Evolutionary conservation across 1,284 basidiomycete species (phyloP), one percentile per base, ranked within the genome.

Genomic region (Cryptococcus sp.): DNA sequence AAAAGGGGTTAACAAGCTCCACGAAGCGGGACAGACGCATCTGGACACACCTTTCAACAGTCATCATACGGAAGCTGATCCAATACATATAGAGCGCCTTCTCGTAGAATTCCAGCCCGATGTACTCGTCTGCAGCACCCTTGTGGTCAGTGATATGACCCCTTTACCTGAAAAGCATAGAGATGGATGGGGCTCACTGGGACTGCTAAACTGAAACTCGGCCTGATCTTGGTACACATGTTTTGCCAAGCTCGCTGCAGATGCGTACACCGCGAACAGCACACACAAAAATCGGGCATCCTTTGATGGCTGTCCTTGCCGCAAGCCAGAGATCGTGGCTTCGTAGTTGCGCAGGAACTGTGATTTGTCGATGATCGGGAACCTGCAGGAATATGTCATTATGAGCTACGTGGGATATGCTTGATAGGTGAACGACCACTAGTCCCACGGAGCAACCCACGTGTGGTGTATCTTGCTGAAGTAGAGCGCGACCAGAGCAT

Each of bases 101-200:
- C 21, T 60, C 59, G 36, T 60, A 60, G 35, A 60, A 53, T 37
- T 60, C 59, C 21, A 60, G 43, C 4, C 59, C 59, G 38, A 53
- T 46, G 40, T 58, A 58, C 47, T 58, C 52, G 15, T 24, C 56
- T 54, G 24, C 46, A 12, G 18, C 38, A 38, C n/a, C n/a, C n/a
- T n/a, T n/a, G n/a, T n/a, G n/a, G n/a, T n/a, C n/a, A n/a, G n/a
- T n/a, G n/a, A n/a, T n/a, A n/a, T n/a, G n/a, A n/a, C n/a, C n/a
- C n/a, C n/a, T n/a, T n/a, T n/a, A n/a, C n/a, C n/a, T n/a, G n/a
- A n/a, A n/a, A n/a, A n/a, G n/a, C n/a, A n/a, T 33, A 33, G 28
- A 33, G 28, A 33, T 9, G 28, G 9, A 21, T 36, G 7, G 13
- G 15, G 36, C 54, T 40, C 42, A 56, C 48, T 56, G 7, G 54